Conservation (phyloP, 1,284 basidiomycete genomes). For the Omphalotus olearius region DNA sequence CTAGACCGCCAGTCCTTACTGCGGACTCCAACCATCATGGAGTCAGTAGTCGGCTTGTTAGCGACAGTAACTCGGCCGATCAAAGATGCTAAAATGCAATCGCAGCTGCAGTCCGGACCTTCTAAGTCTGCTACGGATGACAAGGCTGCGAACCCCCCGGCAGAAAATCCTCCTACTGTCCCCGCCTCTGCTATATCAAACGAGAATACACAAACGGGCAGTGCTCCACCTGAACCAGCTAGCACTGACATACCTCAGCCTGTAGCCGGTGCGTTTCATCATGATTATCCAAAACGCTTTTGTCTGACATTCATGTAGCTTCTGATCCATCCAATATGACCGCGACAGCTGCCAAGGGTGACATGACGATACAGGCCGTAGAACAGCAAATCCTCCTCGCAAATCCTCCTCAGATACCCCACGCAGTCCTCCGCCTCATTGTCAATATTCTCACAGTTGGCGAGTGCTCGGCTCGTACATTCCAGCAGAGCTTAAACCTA, state of each 20-base stretch:
- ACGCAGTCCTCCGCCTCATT: slow-evolving; percentile 77
- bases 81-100: slow-evolving; percentile 45
- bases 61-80: slow-evolving; percentile 84
- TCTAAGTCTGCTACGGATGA: slow-evolving; percentile 13
- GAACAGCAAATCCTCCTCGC: slow-evolving; percentile 67
- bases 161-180: slow-evolving; percentile 11
- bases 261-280: background rate
- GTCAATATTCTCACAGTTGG: slow-evolving; percentile 93
- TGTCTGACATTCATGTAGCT: slow-evolving; percentile 3
- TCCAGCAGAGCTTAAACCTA: slow-evolving; percentile 84
- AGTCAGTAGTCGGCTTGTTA: slow-evolving; percentile 82
- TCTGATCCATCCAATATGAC: slow-evolving; percentile 1
- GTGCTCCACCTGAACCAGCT: background rate
- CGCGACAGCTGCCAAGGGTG: slow-evolving; percentile 18
- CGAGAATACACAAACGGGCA: background rate
- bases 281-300: background rate
- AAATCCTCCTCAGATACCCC: slow-evolving; percentile 79
- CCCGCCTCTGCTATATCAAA: slow-evolving; percentile 11
- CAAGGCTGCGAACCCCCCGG: slow-evolving; percentile 15
- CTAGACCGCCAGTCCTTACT: slow-evolving; percentile 83
- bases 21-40: slow-evolving; percentile 86
- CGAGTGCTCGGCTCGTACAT: slow-evolving; percentile 92
- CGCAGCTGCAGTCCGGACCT: slow-evolving; percentile 16
- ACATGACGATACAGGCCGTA: slow-evolving; percentile 32
- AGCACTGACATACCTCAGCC: slow-evolving; percentile 7